Conservation (phyloP, 257 asterid species). For the Penstemon barbatus region DNA sequence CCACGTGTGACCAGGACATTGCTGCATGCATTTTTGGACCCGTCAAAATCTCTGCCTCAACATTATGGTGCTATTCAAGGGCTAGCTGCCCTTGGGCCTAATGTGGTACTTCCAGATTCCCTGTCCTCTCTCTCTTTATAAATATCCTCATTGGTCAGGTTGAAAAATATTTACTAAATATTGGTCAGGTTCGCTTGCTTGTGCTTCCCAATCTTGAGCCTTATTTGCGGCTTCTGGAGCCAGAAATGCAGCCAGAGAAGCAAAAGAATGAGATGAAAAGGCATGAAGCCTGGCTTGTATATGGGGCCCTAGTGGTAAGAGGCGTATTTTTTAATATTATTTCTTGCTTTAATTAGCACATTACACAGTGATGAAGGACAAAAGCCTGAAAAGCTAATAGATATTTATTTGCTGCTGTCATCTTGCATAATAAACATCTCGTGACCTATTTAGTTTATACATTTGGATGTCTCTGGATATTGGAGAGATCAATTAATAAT, state of each 20-base stretch:
- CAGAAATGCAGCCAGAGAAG: constrained; percentile 90
- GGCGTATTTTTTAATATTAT: neutral
- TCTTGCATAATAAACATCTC: constrained; percentile 3
- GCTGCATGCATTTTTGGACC: constrained; percentile 83
- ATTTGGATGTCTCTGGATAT: constrained; percentile 14
- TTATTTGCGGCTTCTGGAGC: constrained; percentile 79
- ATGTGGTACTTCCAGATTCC: constrained; percentile 61
- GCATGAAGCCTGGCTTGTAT: constrained; percentile 96
- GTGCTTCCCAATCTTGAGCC: constrained; percentile 88
- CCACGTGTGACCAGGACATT: constrained; percentile 87
- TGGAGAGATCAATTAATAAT: neutral
- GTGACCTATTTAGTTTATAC: constrained; percentile 4
- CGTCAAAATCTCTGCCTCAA: constrained; percentile 84
- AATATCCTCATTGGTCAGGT: constrained; percentile 12
- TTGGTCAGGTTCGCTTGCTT: constrained; percentile 66
- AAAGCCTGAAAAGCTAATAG: constrained; percentile 2
- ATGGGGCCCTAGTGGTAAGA: constrained; percentile 87
- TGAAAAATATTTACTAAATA: constrained; percentile 23
- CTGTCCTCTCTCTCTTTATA: neutral
- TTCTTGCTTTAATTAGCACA: constrained; percentile 1
- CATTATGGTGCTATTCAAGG: constrained; percentile 99
- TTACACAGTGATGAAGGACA: constrained; percentile 6
- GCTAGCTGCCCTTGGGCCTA: constrained; percentile 87
- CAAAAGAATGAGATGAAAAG: constrained; percentile 92
- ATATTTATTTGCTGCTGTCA: neutral